Conservation (phyloP, 495 filamentous ascomycete species). For the Trichocladium uniseriatum region DNA sequence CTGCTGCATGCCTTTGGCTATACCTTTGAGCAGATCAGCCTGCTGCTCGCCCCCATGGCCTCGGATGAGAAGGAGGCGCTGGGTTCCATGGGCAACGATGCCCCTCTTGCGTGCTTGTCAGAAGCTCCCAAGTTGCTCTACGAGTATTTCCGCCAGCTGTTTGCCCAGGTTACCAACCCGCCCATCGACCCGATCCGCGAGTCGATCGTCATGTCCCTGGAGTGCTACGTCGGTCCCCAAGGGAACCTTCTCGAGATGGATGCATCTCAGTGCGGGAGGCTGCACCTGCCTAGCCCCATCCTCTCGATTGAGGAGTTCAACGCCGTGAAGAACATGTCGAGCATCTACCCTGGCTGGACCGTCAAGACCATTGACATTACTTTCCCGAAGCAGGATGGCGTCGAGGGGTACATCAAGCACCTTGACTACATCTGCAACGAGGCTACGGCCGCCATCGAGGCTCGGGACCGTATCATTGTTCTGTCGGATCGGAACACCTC, state of each 20-base stretch:
- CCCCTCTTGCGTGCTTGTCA: constrained; percentile 85
- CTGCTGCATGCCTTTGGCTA: constrained; percentile 87
- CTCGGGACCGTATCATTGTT: constrained; percentile 77
- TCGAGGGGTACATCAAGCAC: constrained; percentile 78
- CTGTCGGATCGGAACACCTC: constrained; percentile 86
- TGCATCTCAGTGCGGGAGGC: constrained; percentile 72
- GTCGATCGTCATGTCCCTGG: constrained; percentile 97
- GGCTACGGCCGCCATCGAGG: constrained; percentile 74
- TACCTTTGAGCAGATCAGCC: constrained; percentile 91
- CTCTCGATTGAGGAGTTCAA: constrained; percentile 91
- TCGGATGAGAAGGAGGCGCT: constrained; percentile 99
- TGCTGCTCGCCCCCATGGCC: constrained; percentile 93
- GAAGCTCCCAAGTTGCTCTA: constrained; percentile 83
- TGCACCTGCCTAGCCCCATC: constrained; percentile 84
- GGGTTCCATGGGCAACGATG: constrained; percentile 99
- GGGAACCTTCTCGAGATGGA: constrained; percentile 97
- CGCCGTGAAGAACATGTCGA: constrained; percentile 68
- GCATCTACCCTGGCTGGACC: constrained; percentile 71
- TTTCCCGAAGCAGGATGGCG: constrained; percentile 80
- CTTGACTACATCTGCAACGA: constrained; percentile 85
- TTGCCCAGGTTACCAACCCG: constrained; percentile 98
- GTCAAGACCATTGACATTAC: constrained; percentile 95
- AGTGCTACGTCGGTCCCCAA: constrained; percentile 96
- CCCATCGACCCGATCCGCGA: constrained; percentile 98
- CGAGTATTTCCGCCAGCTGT: constrained; percentile 98